A percentile compares a stretch with the other conserved stretches of the same genome.
phyloP scores from a whole-genome alignment of 2,329 filamentous ascomycete genomes.

The Fusarium sp. region DNA sequence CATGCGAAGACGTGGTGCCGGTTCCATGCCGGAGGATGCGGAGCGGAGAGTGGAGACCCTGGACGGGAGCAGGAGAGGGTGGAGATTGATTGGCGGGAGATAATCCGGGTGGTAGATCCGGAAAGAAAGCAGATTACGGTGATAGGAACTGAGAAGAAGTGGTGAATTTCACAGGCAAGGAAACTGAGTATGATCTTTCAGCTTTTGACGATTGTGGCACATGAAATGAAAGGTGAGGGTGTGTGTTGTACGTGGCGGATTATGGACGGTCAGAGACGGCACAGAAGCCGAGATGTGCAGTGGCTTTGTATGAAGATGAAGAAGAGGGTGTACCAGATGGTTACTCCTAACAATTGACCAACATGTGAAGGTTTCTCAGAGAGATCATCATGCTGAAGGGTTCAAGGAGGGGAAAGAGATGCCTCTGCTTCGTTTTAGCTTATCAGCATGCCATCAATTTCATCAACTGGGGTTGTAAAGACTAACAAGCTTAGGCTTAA shows the following conservation, averaged over 20 bases:
- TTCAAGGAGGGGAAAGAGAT: too few relatives aligned
- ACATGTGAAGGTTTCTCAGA: not conserved
- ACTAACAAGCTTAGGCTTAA: not conserved
- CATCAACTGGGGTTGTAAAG: not conserved
- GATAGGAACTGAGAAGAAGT: slow-evolving; percentile 30
- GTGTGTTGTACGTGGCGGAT: slow-evolving; percentile 30
- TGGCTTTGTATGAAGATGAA: slow-evolving; percentile 4
- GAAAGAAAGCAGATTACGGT: slow-evolving; percentile 45
- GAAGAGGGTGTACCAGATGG: slow-evolving; percentile 32
- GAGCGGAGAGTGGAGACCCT: slow-evolving; percentile 20
- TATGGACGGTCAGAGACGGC: slow-evolving; percentile 33
- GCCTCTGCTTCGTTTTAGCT: too few relatives aligned
- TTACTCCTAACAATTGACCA: slow-evolving; percentile 4
- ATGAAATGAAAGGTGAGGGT: slow-evolving; percentile 13
- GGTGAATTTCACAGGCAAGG: slow-evolving; percentile 7
- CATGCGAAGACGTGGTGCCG: slow-evolving; percentile 57
- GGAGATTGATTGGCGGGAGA: slow-evolving; percentile 49
- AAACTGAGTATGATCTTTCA: not conserved
- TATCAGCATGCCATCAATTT: too few relatives aligned
- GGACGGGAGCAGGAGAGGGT: slow-evolving; percentile 16
- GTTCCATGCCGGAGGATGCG: slow-evolving; percentile 51
- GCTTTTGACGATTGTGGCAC: slow-evolving; percentile 14
- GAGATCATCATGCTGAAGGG: not conserved
- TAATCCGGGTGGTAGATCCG: slow-evolving; percentile 48
- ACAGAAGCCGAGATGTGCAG: slow-evolving; percentile 26